A percentile compares a stretch with the other conserved stretches of the same genome.
phyloP scores from a whole-genome alignment of 352 stramenopile species.

The Blastocystis sp. region DNA sequence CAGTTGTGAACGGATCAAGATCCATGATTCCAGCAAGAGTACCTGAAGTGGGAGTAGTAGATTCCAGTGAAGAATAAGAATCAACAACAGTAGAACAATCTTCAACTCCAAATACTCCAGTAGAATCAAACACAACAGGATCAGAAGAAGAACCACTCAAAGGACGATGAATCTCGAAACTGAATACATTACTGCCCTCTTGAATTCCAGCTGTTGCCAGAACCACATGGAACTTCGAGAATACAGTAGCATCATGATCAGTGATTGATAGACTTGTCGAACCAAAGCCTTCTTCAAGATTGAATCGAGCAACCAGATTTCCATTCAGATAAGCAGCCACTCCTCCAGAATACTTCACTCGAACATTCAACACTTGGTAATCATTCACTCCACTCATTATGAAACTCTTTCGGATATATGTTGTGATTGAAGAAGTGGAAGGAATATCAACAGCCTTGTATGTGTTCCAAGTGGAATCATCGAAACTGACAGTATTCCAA shows the following conservation, averaged over 20 bases:
- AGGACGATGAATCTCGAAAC: conserved; percentile 23
- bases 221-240: conserved; percentile 53
- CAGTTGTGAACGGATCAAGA: not conserved
- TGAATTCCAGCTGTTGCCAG: not conserved
- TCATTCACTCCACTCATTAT: not conserved
- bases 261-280: not conserved
- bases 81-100: conserved; percentile 18
- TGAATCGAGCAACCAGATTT: conserved; percentile 18
- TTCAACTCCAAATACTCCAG: conserved; percentile 32
- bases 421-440: not conserved
- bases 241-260: conserved; percentile 1
- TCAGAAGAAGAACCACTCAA: not conserved
- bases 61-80: not conserved
- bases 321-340: conserved; percentile 56
- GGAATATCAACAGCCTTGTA: not conserved
- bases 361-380: conserved; percentile 39
- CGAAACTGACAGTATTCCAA: not conserved
- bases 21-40: conserved; percentile 3
- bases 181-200: conserved; percentile 34
- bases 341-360: conserved; percentile 36
- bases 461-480: not conserved
- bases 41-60: not conserved
- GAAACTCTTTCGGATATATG: conserved; percentile 29
- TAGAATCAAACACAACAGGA: conserved; percentile 2
- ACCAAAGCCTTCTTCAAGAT: conserved; percentile 5